phyloP scores from a whole-genome alignment of 352 stramenopile genomes.

The Aphanomyces euteiches region DNA sequence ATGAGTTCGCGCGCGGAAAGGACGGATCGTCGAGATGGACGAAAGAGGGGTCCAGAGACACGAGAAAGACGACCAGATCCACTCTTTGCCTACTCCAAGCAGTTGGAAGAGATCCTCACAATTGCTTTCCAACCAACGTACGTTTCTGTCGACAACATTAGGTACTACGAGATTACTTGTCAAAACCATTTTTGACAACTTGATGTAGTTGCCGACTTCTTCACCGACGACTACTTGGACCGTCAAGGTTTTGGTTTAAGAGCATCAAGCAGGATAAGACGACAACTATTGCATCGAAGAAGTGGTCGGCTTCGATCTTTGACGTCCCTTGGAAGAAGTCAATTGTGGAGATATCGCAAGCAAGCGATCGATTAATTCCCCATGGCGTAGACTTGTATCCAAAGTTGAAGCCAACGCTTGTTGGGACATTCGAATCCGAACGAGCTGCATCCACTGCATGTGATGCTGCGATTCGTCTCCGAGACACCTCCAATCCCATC shows the following conservation, averaged over 20 bases:
- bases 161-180: not conserved
- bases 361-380: constrained; percentile 33
- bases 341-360: constrained; percentile 30
- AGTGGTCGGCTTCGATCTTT: constrained; percentile 59
- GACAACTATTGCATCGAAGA: constrained; percentile 33
- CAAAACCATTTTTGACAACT: not conserved
- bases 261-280: constrained; percentile 63
- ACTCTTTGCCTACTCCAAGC: not conserved
- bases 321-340: constrained; percentile 51
- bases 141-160: constrained; percentile 13
- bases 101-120: not conserved
- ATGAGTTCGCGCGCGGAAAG: not conserved
- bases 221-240: constrained; percentile 56
- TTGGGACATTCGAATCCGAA: constrained; percentile 64
- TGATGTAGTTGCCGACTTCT: constrained; percentile 44
- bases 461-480: constrained; percentile 39
- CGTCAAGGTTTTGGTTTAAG: constrained; percentile 63
- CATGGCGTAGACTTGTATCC: constrained; percentile 36
- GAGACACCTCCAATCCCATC: constrained; percentile 48
- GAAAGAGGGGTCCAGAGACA: too few species aligned
- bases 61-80: not conserved
- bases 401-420: constrained; percentile 45
- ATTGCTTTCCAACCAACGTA: not conserved
- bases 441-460: constrained; percentile 38
- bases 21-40: too few species aligned